Percentiles rank a stretch among this genome's conserved stretches.
These are phyloP conservation scores for Effrenium voratum DNA, from an alignment of 73 alveolate species.

Conservation along the genomic window DNA sequence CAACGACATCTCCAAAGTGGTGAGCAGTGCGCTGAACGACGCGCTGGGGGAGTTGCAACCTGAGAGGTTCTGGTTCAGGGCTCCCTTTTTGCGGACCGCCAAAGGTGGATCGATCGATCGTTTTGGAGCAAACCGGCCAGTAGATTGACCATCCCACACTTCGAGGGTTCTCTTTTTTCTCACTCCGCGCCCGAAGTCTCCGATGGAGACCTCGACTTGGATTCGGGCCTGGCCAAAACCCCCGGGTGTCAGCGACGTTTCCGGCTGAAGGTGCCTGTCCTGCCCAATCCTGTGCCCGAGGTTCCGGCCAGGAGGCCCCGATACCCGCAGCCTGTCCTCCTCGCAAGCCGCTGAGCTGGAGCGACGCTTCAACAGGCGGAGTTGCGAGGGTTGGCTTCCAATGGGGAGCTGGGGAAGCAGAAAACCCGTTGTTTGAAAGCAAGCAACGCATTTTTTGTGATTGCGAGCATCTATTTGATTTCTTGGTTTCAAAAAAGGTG, in stretches of 20 bases:
- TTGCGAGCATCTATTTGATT: background rate
- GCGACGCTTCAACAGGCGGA: constrained; percentile 82
- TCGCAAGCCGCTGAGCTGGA: constrained; percentile 90
- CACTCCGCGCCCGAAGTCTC: background rate
- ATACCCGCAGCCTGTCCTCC: constrained; percentile 35
- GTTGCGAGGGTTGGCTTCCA: background rate
- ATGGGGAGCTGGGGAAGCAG: background rate
- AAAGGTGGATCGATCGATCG: too few relatives aligned
- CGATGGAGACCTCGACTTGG: background rate
- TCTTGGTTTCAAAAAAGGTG: background rate
- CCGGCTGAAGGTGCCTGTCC: too few relatives aligned
- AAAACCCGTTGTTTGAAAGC: background rate
- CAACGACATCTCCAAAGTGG: background rate
- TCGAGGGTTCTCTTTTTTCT: too few relatives aligned
- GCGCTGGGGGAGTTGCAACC: background rate
- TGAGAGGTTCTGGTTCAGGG: too few relatives aligned
- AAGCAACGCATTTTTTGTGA: background rate
- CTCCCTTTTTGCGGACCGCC: too few relatives aligned
- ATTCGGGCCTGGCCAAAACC: background rate
- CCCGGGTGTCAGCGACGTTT: background rate
- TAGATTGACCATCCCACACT: too few relatives aligned
- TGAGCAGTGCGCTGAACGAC: constrained; percentile 51
- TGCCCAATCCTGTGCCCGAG: background rate
- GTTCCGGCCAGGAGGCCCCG: constrained; percentile 57
- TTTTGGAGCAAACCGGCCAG: too few relatives aligned